Evolutionary conservation across 2,329 filamentous ascomycete species (phyloP).

Genomic region (Orbilia oligospora): DNA sequence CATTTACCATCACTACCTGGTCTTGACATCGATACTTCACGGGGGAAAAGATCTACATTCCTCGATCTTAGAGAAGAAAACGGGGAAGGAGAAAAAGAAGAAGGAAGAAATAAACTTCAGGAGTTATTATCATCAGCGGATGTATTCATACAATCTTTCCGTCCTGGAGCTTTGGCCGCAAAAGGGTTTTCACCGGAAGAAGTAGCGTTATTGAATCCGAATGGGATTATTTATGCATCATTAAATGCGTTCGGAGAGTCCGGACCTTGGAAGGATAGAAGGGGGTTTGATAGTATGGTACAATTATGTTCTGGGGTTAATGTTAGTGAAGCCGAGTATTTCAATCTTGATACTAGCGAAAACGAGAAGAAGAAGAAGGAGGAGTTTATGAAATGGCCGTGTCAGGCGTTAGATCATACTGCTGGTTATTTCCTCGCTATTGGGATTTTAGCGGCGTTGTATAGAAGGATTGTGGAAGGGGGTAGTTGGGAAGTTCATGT

Average conservation of each 20-base stretch:
- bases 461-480: slow-evolving; percentile 69
- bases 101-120: slow-evolving; percentile 64
- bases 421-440: slow-evolving; percentile 73
- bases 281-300: slow-evolving; percentile 73
- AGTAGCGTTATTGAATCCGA: slow-evolving; percentile 67
- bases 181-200: slow-evolving; percentile 68
- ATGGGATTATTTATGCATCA: slow-evolving; percentile 70
- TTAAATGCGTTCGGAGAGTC: slow-evolving; percentile 71
- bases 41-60: slow-evolving; percentile 67
- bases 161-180: slow-evolving; percentile 69
- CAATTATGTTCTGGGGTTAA: slow-evolving; percentile 74
- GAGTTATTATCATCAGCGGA: slow-evolving; percentile 66
- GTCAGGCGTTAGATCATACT: slow-evolving; percentile 73
- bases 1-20: slow-evolving; percentile 66
- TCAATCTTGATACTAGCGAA: too few relatives aligned
- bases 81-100: too few relatives aligned
- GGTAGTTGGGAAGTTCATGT: slow-evolving; percentile 72
- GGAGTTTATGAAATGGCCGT: slow-evolving; percentile 69
- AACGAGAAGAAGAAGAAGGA: too few relatives aligned
- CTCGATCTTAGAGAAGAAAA: slow-evolving; percentile 66
- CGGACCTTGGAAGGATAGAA: slow-evolving; percentile 69
- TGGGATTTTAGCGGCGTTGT: slow-evolving; percentile 71
- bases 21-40: slow-evolving; percentile 66
- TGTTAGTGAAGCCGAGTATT: slow-evolving; percentile 71
- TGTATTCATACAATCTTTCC: slow-evolving; percentile 70